phyloP scores from a whole-genome alignment of 208 protist species.

The Phytomonas francai region DNA sequence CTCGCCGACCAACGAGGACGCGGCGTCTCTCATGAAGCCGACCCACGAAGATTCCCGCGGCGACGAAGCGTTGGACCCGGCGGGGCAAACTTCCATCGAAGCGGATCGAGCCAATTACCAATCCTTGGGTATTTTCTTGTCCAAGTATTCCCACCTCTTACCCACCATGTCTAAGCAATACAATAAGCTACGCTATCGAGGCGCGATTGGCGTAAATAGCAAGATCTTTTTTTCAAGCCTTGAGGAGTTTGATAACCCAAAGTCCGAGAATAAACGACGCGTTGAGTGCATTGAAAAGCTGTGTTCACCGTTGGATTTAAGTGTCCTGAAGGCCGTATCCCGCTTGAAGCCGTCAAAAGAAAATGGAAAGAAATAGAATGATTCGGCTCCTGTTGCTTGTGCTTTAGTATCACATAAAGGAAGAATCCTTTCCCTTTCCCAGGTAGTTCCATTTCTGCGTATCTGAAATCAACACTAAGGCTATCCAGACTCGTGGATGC shows the following conservation, averaged over 20 bases:
- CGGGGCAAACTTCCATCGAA: neutral
- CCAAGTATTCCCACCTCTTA: constrained; percentile 43
- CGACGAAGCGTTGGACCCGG: neutral
- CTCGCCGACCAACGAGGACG: no score
- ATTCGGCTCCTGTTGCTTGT: constrained; percentile 4
- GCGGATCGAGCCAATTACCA: constrained; percentile 2
- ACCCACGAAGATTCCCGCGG: neutral
- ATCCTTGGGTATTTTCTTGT: no score
- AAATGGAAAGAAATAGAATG: constrained; percentile 15
- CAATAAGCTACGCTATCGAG: constrained; percentile 42
- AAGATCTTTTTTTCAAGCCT: constrained; percentile 31
- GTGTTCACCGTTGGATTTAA: constrained; percentile 41
- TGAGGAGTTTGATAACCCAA: constrained; percentile 52
- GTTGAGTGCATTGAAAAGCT: constrained; percentile 33
- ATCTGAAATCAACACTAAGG: no score
- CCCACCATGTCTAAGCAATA: constrained; percentile 60
- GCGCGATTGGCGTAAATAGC: constrained; percentile 14
- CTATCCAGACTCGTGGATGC: no score
- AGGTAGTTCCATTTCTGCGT: no score
- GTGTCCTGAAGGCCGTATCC: constrained; percentile 19
- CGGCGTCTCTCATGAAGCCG: neutral
- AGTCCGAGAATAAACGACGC: constrained; percentile 53
- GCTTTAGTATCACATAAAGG: no score
- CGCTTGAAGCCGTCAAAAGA: constrained; percentile 22
- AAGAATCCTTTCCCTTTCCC: no score